Base-by-base conservation (phyloP, 2,329 filamentous ascomycete species). In the Ramichloridium luteum region DNA sequence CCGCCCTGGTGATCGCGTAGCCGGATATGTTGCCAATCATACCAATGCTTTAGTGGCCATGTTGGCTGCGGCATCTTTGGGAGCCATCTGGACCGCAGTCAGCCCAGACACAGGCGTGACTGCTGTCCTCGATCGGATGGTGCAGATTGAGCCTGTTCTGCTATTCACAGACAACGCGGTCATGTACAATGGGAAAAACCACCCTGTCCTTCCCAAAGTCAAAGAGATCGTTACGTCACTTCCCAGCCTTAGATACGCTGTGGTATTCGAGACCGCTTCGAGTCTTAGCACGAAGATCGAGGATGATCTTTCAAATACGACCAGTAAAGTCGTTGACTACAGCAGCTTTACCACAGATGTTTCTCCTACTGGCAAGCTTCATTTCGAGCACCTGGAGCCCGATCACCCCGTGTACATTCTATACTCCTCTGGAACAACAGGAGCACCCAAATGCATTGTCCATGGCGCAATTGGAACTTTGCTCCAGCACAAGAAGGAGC, bases 401-500 rank as follows among this genome's bases (percentile, higher is more conserved):
- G 81, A 88, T 13, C 84, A 93, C 44, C 88, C 88, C 0, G 74
- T 94, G 3, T 96, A 94, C 51, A 85, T 98, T 27, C 69, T 96
- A 18, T 98, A 93, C 58, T 92, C 81, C 1, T 88, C 80, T 27
- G 90, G 90, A 13, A 98, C 90, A 0, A 96, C 90, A 0, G 75
- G 75, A 2, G 59, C 72, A 12, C 88, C 90, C 5, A 96, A 96
- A 57, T 88, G 86, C 43, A 96, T 98, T 43, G 79, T 94, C 2
- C 90, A 98, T 55, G 88, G 84, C 0, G 78, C 84, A 0, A 70
- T 90, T 9, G 90, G 90, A 5, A 94, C 88, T 0, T 64, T 98
- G 5, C 70, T 96, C 30, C 88, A 96, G 55, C 90, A 96, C 62
- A 96, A 96, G 60, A 98, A 98, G 55, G 90, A 96, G 54, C 86